phyloP scores from a whole-genome alignment of 306 rosid species.

The Psophocarpus tetragonolobus region DNA sequence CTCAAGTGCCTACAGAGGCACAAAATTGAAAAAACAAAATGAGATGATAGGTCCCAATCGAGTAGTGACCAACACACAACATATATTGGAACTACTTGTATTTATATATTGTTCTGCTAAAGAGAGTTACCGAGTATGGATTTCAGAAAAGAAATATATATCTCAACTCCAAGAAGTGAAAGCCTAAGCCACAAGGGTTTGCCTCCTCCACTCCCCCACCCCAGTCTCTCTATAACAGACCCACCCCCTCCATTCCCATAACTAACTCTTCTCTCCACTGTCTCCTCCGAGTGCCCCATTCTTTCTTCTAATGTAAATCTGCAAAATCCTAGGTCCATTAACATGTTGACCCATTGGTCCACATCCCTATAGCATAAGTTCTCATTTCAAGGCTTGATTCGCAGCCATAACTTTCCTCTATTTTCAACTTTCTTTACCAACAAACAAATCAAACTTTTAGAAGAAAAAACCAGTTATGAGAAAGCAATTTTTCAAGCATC shows the following conservation, averaged over 20 bases:
- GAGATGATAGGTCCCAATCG: background rate
- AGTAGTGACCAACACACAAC: background rate
- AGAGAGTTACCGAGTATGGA: background rate
- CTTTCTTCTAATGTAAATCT: background rate
- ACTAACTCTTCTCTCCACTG: background rate
- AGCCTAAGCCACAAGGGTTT: background rate
- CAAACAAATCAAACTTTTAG: background rate
- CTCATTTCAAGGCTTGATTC: background rate
- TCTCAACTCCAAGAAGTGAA: background rate
- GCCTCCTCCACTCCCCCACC: background rate
- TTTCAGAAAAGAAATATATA: background rate
- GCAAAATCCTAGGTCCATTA: background rate
- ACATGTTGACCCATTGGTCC: background rate
- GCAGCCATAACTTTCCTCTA: background rate
- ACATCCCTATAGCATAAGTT: background rate
- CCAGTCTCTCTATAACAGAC: background rate
- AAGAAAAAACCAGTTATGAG: background rate
- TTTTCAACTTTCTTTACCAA: background rate
- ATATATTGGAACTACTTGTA: background rate
- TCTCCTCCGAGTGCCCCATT: background rate
- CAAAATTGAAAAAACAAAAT: constrained; percentile 26
- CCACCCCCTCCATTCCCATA: background rate
- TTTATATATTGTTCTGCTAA: background rate
- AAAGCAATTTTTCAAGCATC: background rate
- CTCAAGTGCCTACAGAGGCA: constrained; percentile 56